Evolutionary conservation across 2,329 filamentous ascomycete genomes (phyloP).

Genomic region (Westerdykella sp.): DNA sequence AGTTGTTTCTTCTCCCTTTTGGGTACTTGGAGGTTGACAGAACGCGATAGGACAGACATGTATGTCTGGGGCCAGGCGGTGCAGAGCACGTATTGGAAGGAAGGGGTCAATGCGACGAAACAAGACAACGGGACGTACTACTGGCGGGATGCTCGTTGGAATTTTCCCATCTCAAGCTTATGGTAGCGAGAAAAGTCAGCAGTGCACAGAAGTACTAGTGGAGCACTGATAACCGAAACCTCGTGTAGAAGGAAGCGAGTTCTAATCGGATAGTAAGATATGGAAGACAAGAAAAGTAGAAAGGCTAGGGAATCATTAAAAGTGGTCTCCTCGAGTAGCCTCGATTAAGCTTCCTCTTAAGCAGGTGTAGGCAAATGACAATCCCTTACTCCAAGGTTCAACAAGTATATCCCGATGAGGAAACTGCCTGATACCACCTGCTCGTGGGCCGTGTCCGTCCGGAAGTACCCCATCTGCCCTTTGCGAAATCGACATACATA

Average conservation of each 20-base stretch:
- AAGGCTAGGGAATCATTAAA: conserved; percentile 17
- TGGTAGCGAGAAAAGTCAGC: neutral
- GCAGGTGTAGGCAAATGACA: conserved; percentile 11
- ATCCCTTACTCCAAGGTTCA: conserved; percentile 22
- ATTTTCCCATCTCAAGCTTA: conserved; percentile 4
- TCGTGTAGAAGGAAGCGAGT: conserved; percentile 2
- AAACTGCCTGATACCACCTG: conserved; percentile 5
- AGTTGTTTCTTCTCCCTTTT: no score
- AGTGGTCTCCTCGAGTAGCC: conserved; percentile 29
- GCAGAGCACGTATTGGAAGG: conserved; percentile 9
- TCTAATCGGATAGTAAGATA: neutral
- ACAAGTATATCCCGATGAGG: conserved; percentile 14
- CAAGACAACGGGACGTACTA: conserved; percentile 2
- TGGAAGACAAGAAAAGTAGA: conserved; percentile 1
- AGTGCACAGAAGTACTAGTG: neutral
- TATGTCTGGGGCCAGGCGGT: neutral
- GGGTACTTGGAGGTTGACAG: neutral
- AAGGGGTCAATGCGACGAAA: conserved; percentile 9
- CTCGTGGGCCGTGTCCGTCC: neutral
- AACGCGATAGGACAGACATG: neutral
- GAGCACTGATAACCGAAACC: conserved; percentile 3
- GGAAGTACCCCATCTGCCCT: neutral
- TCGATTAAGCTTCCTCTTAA: conserved; percentile 22
- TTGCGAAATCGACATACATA: conserved; percentile 4
- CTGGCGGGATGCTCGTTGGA: conserved; percentile 3